A percentile compares a stretch with the other conserved stretches of the same genome.
Conservation (phyloP, 1,284 basidiomycete genomes). For the Malassezia psittaci region DNA sequence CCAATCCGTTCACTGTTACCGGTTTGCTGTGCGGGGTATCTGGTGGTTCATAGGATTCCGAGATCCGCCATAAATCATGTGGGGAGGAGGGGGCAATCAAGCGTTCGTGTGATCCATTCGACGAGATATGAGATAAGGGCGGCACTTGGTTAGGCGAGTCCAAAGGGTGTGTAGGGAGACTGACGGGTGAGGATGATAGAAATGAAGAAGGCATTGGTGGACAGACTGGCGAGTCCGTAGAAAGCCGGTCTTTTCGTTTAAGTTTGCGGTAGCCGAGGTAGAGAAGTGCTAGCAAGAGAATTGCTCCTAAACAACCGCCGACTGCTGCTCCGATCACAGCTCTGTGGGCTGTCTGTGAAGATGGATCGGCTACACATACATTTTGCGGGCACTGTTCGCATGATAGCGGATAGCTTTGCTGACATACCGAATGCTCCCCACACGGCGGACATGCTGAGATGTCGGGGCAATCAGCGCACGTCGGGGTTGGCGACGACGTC, state of each 20-base stretch:
- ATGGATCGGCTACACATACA: neutral
- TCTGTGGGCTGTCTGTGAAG: neutral
- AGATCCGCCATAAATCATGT: conserved; percentile 9
- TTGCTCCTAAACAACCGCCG: neutral
- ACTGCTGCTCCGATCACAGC: neutral
- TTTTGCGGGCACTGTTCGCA: conserved; percentile 11
- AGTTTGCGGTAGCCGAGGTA: neutral
- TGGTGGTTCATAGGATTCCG: conserved; percentile 6
- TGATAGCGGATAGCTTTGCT: conserved; percentile 13
- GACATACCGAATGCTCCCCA: neutral
- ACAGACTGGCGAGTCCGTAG: neutral
- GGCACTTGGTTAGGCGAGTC: neutral
- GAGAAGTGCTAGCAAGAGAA: neutral
- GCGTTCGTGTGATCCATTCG: neutral
- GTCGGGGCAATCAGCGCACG: conserved; percentile 1
- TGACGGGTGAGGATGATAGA: neutral
- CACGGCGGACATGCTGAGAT: conserved; percentile 13
- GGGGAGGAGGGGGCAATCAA: neutral
- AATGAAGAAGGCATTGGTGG: neutral
- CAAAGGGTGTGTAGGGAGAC: neutral
- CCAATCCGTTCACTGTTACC: neutral
- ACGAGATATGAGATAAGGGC: neutral
- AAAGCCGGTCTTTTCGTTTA: neutral
- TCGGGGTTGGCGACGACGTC: neutral
- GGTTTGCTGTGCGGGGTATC: neutral